Evolutionary conservation across 345 rosid genomes (phyloP), one percentile per base, ranked within the genome.

Genomic region (Arabidopsis thaliana): DNA sequence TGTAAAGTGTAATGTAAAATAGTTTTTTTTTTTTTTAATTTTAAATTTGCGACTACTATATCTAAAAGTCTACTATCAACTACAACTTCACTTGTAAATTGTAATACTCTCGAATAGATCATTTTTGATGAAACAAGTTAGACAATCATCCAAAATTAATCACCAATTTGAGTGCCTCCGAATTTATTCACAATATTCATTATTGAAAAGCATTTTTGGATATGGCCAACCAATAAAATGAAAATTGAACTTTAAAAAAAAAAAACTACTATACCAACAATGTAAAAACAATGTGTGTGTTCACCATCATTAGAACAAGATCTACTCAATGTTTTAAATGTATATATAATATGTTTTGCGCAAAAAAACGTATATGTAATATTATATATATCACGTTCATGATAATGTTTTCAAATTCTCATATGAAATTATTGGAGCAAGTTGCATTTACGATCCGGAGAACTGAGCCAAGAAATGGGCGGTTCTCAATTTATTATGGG

Each of bases 351-450:
- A 28, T 28, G 32, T 28, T 28, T 28, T 28, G 32, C 32, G 4
- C 32, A 28, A 28, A 28, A 28, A 28, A 3, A 23, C 12, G 37
- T 46, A 57, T 14, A 14, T 13, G 13, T 56, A 50, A 4, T 16
- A 62, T 25, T 59, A 28, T 52, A 63, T 25, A n/a, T 55, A 51
- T 20, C n/a, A 50, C 30, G 50, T 8, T 33, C 46, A 10, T 41
- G 71, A 73, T 73, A 73, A 73, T 55, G 40, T 73, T 53, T 73
- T 53, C 40, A 64, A 64, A 33, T 49, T 55, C 16, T 33, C 23
- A 2, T 32, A 55, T 23, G 48, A 44, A 73, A 73, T 73, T 53
- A 73, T 73, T 73, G 71, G 57, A 55, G 65, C 77, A 73, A 56
- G 72, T 74, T 74, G 78, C 59, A 20, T 45, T 20, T 36, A 45